Evolutionary conservation across 2,329 filamentous ascomycete species (phyloP).

Genomic region (Zymoseptoria pseudotritici): DNA sequence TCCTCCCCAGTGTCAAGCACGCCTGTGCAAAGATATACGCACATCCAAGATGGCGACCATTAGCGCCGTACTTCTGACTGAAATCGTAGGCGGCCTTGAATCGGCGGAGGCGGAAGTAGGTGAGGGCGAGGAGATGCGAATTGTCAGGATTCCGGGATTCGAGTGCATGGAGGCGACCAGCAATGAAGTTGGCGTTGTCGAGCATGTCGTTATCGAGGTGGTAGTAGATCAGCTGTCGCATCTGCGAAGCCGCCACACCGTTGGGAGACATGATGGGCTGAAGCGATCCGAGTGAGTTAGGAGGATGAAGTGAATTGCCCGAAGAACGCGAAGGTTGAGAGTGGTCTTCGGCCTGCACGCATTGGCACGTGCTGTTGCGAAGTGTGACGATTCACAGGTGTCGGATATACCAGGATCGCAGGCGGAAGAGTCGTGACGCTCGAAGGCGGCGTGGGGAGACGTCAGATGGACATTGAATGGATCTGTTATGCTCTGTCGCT

Average conservation of each 20-base stretch:
- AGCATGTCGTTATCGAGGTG: conserved; percentile 82
- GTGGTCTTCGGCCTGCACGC: conserved; percentile 2
- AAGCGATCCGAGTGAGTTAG: conserved; percentile 1
- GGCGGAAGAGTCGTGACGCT: not conserved
- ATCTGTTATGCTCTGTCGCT: not conserved
- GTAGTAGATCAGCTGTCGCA: conserved; percentile 61
- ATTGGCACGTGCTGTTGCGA: not conserved
- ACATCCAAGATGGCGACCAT: conserved; percentile 74
- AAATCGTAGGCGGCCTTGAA: conserved; percentile 79
- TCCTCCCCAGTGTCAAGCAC: conserved; percentile 70
- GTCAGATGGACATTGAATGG: not conserved
- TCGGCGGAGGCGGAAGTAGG: conserved; percentile 75
- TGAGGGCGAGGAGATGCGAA: conserved; percentile 73
- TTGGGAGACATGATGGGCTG: conserved; percentile 45
- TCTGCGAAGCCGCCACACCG: conserved; percentile 50
- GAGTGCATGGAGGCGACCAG: conserved; percentile 75
- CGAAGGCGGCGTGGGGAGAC: not conserved
- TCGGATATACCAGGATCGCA: not conserved
- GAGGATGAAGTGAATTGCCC: not conserved
- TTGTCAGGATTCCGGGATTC: conserved; percentile 76
- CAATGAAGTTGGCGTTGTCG: conserved; percentile 88
- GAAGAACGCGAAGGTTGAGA: not conserved
- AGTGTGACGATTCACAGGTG: not conserved
- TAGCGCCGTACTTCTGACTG: conserved; percentile 62
- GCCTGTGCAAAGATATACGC: conserved; percentile 87